Conservation (phyloP, 2,329 filamentous ascomycete species). For the Arachnopeziza araneosa region DNA sequence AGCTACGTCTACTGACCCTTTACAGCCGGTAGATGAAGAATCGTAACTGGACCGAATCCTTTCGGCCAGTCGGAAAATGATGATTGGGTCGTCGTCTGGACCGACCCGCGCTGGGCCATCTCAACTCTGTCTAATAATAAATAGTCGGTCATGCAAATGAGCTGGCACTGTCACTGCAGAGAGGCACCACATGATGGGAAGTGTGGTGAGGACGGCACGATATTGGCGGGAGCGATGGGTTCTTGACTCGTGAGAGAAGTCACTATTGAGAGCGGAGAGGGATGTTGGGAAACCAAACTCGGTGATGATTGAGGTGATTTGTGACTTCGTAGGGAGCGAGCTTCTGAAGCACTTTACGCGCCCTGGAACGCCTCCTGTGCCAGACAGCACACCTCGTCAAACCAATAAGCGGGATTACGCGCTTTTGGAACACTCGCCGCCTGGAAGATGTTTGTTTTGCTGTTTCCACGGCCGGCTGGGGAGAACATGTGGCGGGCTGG, state of each 20-base stretch:
- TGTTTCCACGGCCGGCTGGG: not conserved
- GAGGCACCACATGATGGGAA: not conserved
- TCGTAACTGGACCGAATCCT: not conserved
- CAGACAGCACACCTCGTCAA: slow-evolving; percentile 17
- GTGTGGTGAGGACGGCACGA: not conserved
- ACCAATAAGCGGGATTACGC: slow-evolving; percentile 18
- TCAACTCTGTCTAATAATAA: not conserved
- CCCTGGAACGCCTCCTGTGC: slow-evolving; percentile 25
- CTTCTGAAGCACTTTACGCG: slow-evolving; percentile 19
- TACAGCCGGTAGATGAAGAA: not conserved
- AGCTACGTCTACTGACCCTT: not conserved
- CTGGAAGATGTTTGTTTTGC: slow-evolving; percentile 4
- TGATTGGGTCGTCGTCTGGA: not conserved
- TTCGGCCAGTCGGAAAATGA: not conserved
- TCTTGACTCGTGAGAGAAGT: not conserved
- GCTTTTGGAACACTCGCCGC: slow-evolving; percentile 28
- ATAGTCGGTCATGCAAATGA: not conserved
- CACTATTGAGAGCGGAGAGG: too few relatives aligned
- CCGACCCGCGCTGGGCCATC: not conserved
- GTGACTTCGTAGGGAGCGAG: not conserved
- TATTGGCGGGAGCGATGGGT: not conserved
- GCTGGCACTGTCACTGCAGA: not conserved
- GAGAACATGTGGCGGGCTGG: slow-evolving; percentile 10
- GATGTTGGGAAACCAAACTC: too few relatives aligned
- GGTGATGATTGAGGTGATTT: not conserved